phyloP scores from a whole-genome alignment of 352 stramenopile species.

The Phytophthora quininea region DNA sequence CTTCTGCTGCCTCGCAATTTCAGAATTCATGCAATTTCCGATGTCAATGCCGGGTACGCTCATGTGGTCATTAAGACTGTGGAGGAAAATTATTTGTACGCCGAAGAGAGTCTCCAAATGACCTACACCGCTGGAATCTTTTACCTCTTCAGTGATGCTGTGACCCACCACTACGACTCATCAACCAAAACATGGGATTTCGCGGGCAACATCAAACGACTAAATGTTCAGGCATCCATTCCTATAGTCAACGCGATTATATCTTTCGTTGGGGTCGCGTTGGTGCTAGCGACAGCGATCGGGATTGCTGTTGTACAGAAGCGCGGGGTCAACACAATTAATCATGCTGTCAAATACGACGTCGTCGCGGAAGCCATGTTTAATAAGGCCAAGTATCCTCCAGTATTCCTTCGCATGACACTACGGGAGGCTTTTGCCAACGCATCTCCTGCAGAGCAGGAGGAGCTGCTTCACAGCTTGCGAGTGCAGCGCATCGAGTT shows the following conservation, averaged over 20 bases:
- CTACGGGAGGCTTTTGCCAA: no score
- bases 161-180: neutral
- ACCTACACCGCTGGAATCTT: slow-evolving; percentile 30
- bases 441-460: no score
- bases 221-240: slow-evolving; percentile 1
- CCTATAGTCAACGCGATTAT: neutral
- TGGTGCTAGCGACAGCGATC: neutral
- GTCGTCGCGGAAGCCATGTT: slow-evolving; percentile 5
- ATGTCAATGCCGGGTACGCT: no score
- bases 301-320: neutral
- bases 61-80: slow-evolving; percentile 3
- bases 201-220: neutral
- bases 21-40: no score
- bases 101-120: slow-evolving; percentile 33
- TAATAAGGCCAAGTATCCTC: slow-evolving; percentile 9
- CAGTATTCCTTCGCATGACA: neutral
- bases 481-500: no score
- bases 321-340: neutral
- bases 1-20: no score
- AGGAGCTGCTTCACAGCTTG: no score
- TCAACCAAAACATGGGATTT: neutral
- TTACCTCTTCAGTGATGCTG: slow-evolving; percentile 33
- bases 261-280: neutral
- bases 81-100: slow-evolving; percentile 39
- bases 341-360: neutral